Conservation (phyloP, 371 early-diverging fungal species). For the Apophysomyces sp. region DNA sequence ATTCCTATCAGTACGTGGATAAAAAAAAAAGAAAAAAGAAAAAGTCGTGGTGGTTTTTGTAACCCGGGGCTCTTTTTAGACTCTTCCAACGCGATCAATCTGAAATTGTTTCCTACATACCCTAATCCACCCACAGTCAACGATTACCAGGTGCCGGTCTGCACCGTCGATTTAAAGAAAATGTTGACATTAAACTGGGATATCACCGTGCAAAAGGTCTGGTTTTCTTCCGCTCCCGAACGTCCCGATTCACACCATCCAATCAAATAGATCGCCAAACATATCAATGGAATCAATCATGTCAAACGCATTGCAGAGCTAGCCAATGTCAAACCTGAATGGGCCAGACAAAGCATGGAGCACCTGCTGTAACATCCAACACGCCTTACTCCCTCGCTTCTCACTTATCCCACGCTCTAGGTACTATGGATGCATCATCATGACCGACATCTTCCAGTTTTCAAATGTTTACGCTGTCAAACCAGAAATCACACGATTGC, state of each 20-base stretch:
- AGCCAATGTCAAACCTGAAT: constrained; percentile 72
- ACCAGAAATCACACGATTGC: constrained; percentile 57
- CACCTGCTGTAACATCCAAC: constrained; percentile 67
- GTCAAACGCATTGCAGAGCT: constrained; percentile 74
- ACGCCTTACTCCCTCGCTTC: background rate
- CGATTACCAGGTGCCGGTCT: constrained; percentile 85
- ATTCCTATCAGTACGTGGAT: constrained; percentile 75
- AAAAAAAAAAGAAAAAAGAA: background rate
- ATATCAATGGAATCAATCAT: constrained; percentile 77
- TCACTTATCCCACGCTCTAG: constrained; percentile 34
- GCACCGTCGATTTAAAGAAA: constrained; percentile 63
- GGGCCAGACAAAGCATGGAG: constrained; percentile 75
- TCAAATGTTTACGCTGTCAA: constrained; percentile 80
- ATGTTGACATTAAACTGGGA: constrained; percentile 81
- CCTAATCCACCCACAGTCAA: constrained; percentile 73
- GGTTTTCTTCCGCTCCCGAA: background rate
- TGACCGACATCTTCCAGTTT: constrained; percentile 90
- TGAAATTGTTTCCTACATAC: constrained; percentile 84
- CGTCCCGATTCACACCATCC: no score
- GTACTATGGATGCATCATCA: constrained; percentile 80
- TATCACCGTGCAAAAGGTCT: constrained; percentile 73
- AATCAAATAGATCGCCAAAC: constrained; percentile 35
- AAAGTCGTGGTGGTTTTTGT: background rate
- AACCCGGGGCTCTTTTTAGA: constrained; percentile 43
- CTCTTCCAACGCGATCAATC: constrained; percentile 68